phyloP scores from a whole-genome alignment of 1,284 basidiomycete genomes.

The Hemileia vastatrix region DNA sequence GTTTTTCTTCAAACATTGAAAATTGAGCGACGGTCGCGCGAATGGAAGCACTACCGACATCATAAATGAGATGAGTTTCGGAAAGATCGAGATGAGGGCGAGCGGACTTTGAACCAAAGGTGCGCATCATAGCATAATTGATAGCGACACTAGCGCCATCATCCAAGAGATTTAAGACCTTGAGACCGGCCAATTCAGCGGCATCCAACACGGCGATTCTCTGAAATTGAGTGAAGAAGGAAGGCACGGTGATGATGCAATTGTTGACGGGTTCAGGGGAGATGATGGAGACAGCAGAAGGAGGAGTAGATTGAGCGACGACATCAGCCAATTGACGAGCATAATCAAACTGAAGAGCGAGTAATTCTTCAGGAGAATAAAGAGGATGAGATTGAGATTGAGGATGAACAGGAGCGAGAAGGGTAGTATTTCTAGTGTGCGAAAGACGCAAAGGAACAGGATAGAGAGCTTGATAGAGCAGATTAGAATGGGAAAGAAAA shows the following conservation, averaged over 20 bases:
- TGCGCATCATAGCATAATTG: conserved; percentile 92
- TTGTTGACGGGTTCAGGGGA: conserved; percentile 62
- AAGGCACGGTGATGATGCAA: conserved; percentile 69
- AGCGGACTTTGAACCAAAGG: conserved; percentile 51
- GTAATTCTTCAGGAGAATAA: conserved; percentile 70
- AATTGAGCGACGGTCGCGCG: conserved; percentile 79
- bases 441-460: conserved; percentile 52
- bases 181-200: conserved; percentile 76
- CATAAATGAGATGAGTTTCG: conserved; percentile 86
- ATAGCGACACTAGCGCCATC: conserved; percentile 71
- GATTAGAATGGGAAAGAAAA: conserved; percentile 53
- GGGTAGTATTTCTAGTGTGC: too few species aligned
- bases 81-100: conserved; percentile 37
- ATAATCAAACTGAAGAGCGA: conserved; percentile 89
- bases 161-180: conserved; percentile 71
- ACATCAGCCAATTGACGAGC: conserved; percentile 76
- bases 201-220: conserved; percentile 82
- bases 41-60: conserved; percentile 79
- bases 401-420: too few species aligned
- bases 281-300: conserved; percentile 3
- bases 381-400: conserved; percentile 1
- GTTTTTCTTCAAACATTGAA: conserved; percentile 48
- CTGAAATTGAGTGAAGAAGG: conserved; percentile 75
- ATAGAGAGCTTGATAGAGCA: conserved; percentile 55
- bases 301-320: conserved; percentile 49